phyloP scores from a whole-genome alignment of 768 basidiomycete species.

The Psilocybe cubensis region DNA sequence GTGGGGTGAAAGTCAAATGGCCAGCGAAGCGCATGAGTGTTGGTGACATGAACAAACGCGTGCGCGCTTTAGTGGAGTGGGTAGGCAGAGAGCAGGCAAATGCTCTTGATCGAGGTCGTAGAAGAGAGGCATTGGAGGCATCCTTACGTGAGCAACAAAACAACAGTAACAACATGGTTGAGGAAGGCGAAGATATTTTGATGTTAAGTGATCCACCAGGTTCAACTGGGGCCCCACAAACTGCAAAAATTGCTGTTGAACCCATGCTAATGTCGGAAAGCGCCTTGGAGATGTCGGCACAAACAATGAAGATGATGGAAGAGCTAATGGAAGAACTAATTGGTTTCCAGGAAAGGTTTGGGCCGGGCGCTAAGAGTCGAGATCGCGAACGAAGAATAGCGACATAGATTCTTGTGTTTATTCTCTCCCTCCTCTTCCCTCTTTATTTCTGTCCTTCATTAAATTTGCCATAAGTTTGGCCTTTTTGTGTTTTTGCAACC shows the following conservation, averaged over 20 bases:
- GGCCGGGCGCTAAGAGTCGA: slow-evolving; percentile 52
- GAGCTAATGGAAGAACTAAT: slow-evolving; percentile 91
- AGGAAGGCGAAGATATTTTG: slow-evolving; percentile 7
- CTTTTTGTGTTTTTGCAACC: too few species aligned
- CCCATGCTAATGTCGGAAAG: slow-evolving; percentile 27
- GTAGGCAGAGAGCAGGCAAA: slow-evolving; percentile 88
- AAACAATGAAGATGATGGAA: slow-evolving; percentile 85
- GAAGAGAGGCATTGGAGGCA: slow-evolving; percentile 68
- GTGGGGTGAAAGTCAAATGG: slow-evolving; percentile 90
- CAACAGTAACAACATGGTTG: slow-evolving; percentile 1
- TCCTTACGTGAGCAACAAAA: slow-evolving; percentile 43
- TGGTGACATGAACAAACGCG: slow-evolving; percentile 97
- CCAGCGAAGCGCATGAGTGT: slow-evolving; percentile 94
- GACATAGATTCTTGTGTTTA: neutral
- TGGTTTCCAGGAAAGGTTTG: slow-evolving; percentile 86
- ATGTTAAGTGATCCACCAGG: slow-evolving; percentile 21
- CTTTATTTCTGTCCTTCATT: slow-evolving; percentile 1
- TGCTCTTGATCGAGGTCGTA: slow-evolving; percentile 69
- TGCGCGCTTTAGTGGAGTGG: slow-evolving; percentile 89
- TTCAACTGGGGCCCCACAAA: slow-evolving; percentile 1
- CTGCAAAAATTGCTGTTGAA: slow-evolving; percentile 4
- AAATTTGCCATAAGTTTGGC: too few species aligned
- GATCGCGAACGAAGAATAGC: slow-evolving; percentile 53
- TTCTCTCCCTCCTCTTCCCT: neutral
- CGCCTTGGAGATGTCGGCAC: slow-evolving; percentile 26